Base-by-base conservation (phyloP, 2,329 filamentous ascomycete genomes). In the Clarireedia hainanense region DNA sequence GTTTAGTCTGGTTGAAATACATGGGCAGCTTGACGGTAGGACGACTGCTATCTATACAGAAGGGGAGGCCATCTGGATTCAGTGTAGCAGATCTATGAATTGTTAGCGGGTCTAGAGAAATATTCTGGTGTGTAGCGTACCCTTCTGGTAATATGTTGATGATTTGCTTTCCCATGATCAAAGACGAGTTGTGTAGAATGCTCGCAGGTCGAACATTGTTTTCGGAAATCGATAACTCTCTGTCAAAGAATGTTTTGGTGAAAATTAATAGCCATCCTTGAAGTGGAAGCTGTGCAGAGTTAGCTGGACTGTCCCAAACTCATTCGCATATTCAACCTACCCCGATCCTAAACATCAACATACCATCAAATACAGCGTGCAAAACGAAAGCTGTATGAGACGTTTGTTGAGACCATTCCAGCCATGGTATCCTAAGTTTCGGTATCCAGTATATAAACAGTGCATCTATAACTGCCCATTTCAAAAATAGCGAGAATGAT, bases 101-200 rank as follows among this genome's bases (percentile, higher is more conserved):
- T 51, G 47, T 59, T 50, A 63, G 50, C 12, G 30, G 30, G 30
- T 34, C 4, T 34, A 50, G 12, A 12, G 34, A 43, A 34, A 43
- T 15, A 27, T 20, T 6, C 34, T 17, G 10, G 23, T 52, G 14
- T 43, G 20, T 12, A 47, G 68, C 77, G 63, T 71, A 86, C 76
- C 95, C 95, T 76, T 99, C 94, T 2, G 94, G 94, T 55, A 99
- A 76, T 67, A 99, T 96, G 69, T 99, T 94, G 72, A 99, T 92
- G 64, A 96, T 95, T 74, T 97, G 91, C 70, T 91, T 94, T 67
- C 94, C 94, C 73, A 96, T 80, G 61, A 99, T 97, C 67, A 97
- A 80, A 23, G 91, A 96, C 34, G 89, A 82, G 69, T 97, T 96
- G 69, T 96, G 89, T 59, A 96, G 76, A 61, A 99, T 91, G 60